These are phyloP conservation scores for Albizia julibrissin DNA, from an alignment of 306 rosid species.

Conservation along the genomic window DNA sequence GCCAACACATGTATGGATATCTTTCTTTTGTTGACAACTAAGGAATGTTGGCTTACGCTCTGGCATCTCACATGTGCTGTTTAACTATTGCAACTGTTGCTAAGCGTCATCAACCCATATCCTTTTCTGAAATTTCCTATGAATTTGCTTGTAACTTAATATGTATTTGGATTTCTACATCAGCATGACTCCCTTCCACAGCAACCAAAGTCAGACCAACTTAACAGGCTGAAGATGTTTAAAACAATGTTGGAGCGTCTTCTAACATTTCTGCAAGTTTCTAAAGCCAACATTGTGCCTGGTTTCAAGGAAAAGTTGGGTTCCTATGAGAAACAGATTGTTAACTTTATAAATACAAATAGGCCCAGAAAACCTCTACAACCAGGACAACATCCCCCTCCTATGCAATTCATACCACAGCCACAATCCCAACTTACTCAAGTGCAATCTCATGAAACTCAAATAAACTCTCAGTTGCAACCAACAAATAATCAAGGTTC, in stretches of 20 bases:
- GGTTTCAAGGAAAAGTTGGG: constrained; percentile 60
- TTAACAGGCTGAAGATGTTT: constrained; percentile 67
- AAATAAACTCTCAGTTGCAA: constrained; percentile 79
- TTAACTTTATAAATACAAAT: constrained; percentile 57
- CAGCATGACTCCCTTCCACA: constrained; percentile 77
- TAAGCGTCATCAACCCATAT: constrained; percentile 14
- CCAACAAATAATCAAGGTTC: constrained; percentile 61
- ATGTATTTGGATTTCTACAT: constrained; percentile 27
- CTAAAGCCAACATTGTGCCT: constrained; percentile 49
- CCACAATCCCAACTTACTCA: constrained; percentile 67
- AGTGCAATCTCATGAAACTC: constrained; percentile 78
- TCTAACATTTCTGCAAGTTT: constrained; percentile 55
- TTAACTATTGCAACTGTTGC: constrained; percentile 19
- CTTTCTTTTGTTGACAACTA: constrained; percentile 9
- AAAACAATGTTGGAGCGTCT: constrained; percentile 76
- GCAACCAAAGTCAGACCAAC: constrained; percentile 66
- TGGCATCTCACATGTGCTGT: background rate
- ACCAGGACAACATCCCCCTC: constrained; percentile 71
- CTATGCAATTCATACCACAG: constrained; percentile 73
- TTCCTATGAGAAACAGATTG: constrained; percentile 69
- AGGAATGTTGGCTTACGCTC: constrained; percentile 11
- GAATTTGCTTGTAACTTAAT: constrained; percentile 1
- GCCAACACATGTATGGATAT: constrained; percentile 16
- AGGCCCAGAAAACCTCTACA: constrained; percentile 67
- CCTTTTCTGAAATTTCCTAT: constrained; percentile 21